Conservation (phyloP, 306 rosid species). For the Lathyrus oleraceus region DNA sequence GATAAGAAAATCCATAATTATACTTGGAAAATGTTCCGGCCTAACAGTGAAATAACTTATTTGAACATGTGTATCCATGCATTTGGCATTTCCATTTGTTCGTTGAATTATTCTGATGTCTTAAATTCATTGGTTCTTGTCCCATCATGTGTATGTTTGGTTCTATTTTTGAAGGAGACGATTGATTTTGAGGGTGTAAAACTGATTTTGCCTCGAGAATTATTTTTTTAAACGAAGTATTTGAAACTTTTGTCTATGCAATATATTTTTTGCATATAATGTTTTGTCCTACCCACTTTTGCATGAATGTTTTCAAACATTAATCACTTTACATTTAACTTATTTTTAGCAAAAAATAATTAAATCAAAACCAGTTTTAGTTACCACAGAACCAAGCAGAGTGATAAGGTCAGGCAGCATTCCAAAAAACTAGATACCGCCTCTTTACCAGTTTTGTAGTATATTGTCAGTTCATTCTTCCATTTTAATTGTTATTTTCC, state of each 20-base stretch:
- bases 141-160: not conserved
- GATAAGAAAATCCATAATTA: conserved; percentile 12
- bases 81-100: not conserved
- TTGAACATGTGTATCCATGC: conserved; percentile 12
- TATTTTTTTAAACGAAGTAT: not conserved
- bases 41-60: not conserved
- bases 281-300: not conserved
- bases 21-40: conserved; percentile 9
- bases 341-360: not conserved
- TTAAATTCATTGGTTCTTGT: conserved; percentile 13
- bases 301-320: not conserved
- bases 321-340: not conserved
- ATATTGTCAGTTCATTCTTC: conserved; percentile 19
- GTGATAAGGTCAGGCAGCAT: not conserved
- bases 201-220: not conserved
- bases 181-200: not conserved
- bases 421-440: not conserved
- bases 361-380: not conserved
- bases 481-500: conserved; percentile 11
- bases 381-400: not conserved
- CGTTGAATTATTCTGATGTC: conserved; percentile 19
- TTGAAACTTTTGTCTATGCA: not conserved
- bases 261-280: not conserved
- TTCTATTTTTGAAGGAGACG: not conserved
- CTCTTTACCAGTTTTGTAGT: conserved; percentile 6